These are phyloP conservation scores for Effrenium voratum DNA, from an alignment of 73 alveolate genomes.

Conservation along the genomic window DNA sequence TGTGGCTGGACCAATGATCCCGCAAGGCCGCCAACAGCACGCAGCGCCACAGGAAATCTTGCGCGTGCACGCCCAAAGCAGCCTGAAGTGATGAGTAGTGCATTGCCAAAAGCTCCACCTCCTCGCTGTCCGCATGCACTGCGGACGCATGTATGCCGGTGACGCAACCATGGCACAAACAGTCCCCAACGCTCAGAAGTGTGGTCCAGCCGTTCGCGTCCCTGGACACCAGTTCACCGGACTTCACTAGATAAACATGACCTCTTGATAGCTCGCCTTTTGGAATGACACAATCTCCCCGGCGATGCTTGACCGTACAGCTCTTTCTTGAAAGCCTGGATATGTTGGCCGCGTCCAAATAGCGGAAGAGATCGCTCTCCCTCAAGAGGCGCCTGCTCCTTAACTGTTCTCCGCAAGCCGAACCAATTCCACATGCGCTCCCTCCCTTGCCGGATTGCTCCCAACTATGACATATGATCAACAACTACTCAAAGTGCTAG, in stretches of 20 bases:
- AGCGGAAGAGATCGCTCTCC: not conserved
- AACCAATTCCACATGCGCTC: no score
- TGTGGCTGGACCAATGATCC: not conserved
- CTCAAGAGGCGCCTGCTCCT: no score
- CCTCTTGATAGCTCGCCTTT: no score
- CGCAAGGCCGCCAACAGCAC: not conserved
- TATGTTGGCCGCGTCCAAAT: conserved; percentile 8
- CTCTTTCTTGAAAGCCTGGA: conserved; percentile 22
- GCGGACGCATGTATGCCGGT: not conserved
- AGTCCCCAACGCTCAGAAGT: not conserved
- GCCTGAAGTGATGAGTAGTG: not conserved
- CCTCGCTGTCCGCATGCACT: not conserved
- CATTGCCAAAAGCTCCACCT: not conserved
- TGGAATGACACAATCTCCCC: no score
- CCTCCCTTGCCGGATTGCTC: no score
- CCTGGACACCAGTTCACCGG: no score
- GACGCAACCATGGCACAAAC: not conserved
- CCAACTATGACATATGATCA: no score
- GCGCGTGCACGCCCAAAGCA: not conserved
- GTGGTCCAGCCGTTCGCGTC: not conserved
- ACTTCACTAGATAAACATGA: no score
- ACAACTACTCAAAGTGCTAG: no score
- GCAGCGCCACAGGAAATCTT: conserved; percentile 57
- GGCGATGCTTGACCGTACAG: not conserved
- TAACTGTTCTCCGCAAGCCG: no score